Base-by-base conservation (phyloP, 495 filamentous ascomycete genomes). In the Letharia columbiana region DNA sequence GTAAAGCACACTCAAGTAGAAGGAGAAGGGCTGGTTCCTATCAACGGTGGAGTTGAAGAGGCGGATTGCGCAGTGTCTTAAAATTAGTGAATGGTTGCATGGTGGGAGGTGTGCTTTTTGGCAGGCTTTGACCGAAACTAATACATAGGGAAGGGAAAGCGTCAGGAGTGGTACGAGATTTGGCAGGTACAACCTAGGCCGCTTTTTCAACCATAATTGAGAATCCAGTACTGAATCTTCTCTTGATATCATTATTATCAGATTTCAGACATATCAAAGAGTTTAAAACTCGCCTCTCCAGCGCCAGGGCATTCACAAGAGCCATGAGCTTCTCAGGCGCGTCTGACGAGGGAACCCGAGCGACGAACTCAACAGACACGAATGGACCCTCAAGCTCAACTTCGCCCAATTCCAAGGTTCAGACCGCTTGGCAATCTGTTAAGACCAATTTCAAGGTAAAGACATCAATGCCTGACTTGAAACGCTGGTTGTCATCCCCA, bases 381-480 rank as follows among this genome's bases (percentile, higher is more conserved):
- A 37, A 59, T 3, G 35, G n/a, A 7, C 4, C 20, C 47, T 42
- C 31, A 28, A 23, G 11, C 3, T 15, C 47, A 23, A 45, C 11
- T 28, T 60, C 42, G 4, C 56, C 49, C 9, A 44, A 23, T 28
- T 23, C 42, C 4, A 69, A 63, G 41, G 23, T 60, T 28, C 64
- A 60, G 37, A 54, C 31, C 28, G 59, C 60, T 35, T 70, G 65
- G 68, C 54, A 61, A 13, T 44, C 65, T 7, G 52, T 70, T 1
- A 67, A 64, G 61, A 50, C 39, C 18, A 67, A 37, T 2, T 47
- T 70, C 41, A 63, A 41, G 49, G 66, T 33, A 33, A 62, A 59
- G 37, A 41, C 61, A 17, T 69, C 67, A 2, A 54, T 49, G 58
- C 59, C 62, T 50, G 60, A 66, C 44, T 37, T 66, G 20, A 49